Evolutionary conservation across 345 rosid species (phyloP), one percentile per base, ranked within the genome.

Genomic region (Capsella bursapastoris): DNA sequence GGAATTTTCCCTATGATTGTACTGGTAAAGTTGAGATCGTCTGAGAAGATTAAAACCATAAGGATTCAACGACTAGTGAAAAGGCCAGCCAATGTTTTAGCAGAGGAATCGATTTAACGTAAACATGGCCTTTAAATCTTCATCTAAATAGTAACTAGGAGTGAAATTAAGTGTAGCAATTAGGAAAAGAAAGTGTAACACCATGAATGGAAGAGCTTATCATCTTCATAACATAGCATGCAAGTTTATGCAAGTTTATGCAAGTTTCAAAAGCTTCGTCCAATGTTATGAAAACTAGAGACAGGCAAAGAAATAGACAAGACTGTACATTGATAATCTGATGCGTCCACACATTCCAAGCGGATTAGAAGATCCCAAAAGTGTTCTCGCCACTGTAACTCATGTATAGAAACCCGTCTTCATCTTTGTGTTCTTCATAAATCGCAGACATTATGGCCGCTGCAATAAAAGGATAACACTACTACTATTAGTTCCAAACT

Each of bases 361-460:
- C 28, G 7, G 22, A 9, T 61, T 25, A 75, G 79, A 60, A 68
- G 79, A 75, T 67, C 49, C 89, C 87, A 12, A 86, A 86, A 5
- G 89, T 86, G 83, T 84, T 86, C 59, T 86, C 89, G 1, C 89
- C 89, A 38, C 87, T 84, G 83, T 86, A 86, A 52, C 80, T 86
- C 89, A 86, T 85, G 79, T 85, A 85, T 16, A 85, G 79, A 79
- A 85, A 85, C 25, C 86, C 85, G 44, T 85, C 88, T 66, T 83
- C 87, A 25, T 86, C 87, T 72, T 78, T 72, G 64, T 78, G 81
- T 34, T 78, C 81, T 37, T 78, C 81, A 15, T 72, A 72, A 60
- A 78, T 83, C 22, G 89, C 82, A 37, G 87, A 83, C 84, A 86
- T 82, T 72, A 86, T 82, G 10, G 84, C 89, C 43, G 86, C 87